phyloP scores from a whole-genome alignment of 202 grass and related monocot genomes.

The Hordeum pubiflorum region DNA sequence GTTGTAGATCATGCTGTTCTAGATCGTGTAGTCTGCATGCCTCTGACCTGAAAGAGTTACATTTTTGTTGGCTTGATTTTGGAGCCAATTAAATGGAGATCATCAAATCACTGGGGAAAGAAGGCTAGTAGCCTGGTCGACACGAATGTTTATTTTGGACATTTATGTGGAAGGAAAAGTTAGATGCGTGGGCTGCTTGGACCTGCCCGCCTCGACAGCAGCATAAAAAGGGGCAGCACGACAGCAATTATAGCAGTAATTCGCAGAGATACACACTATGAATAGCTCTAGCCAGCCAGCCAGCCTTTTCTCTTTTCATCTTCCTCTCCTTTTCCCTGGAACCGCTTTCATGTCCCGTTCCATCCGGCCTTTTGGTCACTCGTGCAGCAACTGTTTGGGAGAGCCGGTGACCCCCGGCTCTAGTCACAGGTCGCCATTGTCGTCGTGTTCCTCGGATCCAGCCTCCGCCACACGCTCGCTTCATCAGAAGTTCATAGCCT shows the following conservation, averaged over 20 bases:
- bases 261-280: slow-evolving; percentile 4
- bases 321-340: not conserved
- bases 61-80: not conserved
- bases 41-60: not conserved
- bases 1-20: not conserved
- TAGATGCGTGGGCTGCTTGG: slow-evolving; percentile 32
- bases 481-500: not conserved
- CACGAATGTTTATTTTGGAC: slow-evolving; percentile 37
- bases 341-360: not conserved
- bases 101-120: not conserved
- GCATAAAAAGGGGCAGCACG: slow-evolving; percentile 33
- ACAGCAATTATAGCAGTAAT: slow-evolving; percentile 31
- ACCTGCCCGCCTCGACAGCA: slow-evolving; percentile 13
- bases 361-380: not conserved
- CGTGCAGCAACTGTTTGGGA: not conserved
- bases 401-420: no score
- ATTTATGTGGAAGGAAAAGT: slow-evolving; percentile 55
- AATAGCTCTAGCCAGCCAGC: not conserved
- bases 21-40: not conserved
- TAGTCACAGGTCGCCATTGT: not conserved
- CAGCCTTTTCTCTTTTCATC: not conserved
- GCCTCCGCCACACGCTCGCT: not conserved
- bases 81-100: slow-evolving; percentile 4
- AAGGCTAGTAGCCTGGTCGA: slow-evolving; percentile 28
- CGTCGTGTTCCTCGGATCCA: not conserved